A percentile compares a stretch with the other conserved stretches of the same genome.
These are phyloP conservation scores for Talaromyces pinophilus DNA, from an alignment of 2,329 filamentous ascomycete genomes.

Conservation along the genomic window DNA sequence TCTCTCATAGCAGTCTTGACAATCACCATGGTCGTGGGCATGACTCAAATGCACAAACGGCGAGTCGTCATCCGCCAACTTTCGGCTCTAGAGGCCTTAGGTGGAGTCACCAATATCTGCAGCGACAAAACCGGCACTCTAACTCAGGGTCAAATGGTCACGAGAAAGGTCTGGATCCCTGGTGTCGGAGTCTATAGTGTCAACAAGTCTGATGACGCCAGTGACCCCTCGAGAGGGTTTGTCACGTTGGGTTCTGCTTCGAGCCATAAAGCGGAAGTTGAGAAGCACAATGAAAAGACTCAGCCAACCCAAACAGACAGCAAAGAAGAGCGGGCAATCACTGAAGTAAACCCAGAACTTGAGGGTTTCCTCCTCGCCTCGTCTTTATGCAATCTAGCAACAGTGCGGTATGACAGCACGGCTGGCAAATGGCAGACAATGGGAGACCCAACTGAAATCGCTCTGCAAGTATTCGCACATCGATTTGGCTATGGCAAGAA, in stretches of 20 bases:
- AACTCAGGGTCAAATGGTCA: conserved; percentile 61
- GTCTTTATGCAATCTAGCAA: conserved; percentile 58
- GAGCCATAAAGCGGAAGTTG: conserved; percentile 32
- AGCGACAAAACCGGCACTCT: conserved; percentile 61
- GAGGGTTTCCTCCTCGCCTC: conserved; percentile 56
- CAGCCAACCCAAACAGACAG: conserved; percentile 59
- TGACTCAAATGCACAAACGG: conserved; percentile 55
- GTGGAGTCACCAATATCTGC: conserved; percentile 60
- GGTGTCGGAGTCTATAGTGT: conserved; percentile 55
- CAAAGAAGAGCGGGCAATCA: conserved; percentile 23
- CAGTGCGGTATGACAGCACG: conserved; percentile 49
- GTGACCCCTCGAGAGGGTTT: conserved; percentile 56
- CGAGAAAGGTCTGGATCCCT: conserved; percentile 59
- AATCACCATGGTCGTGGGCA: conserved; percentile 61
- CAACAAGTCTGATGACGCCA: conserved; percentile 55
- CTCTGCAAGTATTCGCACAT: conserved; percentile 65
- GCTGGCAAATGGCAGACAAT: conserved; percentile 56
- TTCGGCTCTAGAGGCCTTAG: conserved; percentile 57
- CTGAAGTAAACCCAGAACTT: conserved; percentile 50
- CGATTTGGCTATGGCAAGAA: conserved; percentile 57
- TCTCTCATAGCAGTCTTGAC: conserved; percentile 64
- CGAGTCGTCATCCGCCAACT: conserved; percentile 58
- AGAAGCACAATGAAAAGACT: conserved; percentile 41
- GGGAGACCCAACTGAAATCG: conserved; percentile 68
- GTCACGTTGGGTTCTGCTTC: conserved; percentile 43